phyloP scores from a whole-genome alignment of 352 stramenopile genomes.

The Globisporangium takayamanum region DNA sequence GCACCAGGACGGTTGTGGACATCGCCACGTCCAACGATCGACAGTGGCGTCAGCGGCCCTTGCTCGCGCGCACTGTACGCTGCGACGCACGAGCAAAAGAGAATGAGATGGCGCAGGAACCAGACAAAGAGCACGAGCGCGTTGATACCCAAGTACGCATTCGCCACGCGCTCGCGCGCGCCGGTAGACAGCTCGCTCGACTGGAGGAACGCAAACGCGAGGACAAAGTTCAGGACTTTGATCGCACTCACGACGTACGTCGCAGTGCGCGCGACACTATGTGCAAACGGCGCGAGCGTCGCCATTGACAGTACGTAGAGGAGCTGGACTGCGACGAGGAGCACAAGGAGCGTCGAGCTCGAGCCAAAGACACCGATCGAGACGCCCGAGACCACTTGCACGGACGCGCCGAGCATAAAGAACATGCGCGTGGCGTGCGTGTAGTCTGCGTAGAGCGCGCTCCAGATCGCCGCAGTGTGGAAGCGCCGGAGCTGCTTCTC shows the following conservation, averaged over 20 bases:
- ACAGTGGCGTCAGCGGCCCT: conserved; percentile 1
- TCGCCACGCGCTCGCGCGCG: conserved; percentile 13
- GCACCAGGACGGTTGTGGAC: no score
- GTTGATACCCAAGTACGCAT: conserved; percentile 25
- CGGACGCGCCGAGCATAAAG: conserved; percentile 22
- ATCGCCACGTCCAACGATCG: background rate
- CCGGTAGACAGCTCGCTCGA: conserved; percentile 12
- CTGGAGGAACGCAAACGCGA: conserved; percentile 32
- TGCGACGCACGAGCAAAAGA: conserved; percentile 15
- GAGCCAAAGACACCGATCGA: conserved; percentile 26
- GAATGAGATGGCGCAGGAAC: conserved; percentile 21
- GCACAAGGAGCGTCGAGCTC: conserved; percentile 21
- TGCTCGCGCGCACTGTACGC: conserved; percentile 9
- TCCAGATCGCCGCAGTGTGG: conserved; percentile 22
- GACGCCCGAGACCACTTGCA: conserved; percentile 27
- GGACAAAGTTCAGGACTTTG: conserved; percentile 25
- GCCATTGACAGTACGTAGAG: conserved; percentile 26
- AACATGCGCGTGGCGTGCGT: conserved; percentile 31
- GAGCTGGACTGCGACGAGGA: conserved; percentile 25
- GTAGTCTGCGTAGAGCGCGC: conserved; percentile 30
- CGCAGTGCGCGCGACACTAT: conserved; percentile 9
- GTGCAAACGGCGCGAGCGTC: conserved; percentile 27
- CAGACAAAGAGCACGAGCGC: conserved; percentile 24
- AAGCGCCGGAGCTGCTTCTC: conserved; percentile 22
- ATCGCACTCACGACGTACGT: conserved; percentile 12